A percentile compares a stretch with the other conserved stretches of the same genome.
These are phyloP conservation scores for Cutaneotrichosporon dermatis DNA, from an alignment of 1,284 basidiomycete genomes.

Conservation along the genomic window DNA sequence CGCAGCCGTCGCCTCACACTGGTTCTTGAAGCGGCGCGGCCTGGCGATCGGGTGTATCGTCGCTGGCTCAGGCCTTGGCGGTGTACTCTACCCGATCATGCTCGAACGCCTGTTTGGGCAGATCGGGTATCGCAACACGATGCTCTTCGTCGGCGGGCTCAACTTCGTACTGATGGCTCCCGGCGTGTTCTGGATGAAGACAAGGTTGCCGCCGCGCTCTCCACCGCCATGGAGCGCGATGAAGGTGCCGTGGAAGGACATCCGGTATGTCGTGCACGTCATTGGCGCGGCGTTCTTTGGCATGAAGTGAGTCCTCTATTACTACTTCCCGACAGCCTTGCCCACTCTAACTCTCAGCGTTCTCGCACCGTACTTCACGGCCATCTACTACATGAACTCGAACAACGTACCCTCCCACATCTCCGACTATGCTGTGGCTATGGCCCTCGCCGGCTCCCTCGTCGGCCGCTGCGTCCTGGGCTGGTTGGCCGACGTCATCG, in stretches of 20 bases:
- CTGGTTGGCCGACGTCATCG: constrained; percentile 35
- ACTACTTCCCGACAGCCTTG: neutral
- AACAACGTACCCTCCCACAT: constrained; percentile 26
- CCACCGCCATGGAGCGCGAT: constrained; percentile 34
- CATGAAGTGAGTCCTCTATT: constrained; percentile 28
- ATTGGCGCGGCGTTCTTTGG: constrained; percentile 26
- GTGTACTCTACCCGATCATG: constrained; percentile 44
- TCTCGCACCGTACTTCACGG: constrained; percentile 37
- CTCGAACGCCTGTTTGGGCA: constrained; percentile 32
- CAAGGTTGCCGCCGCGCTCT: constrained; percentile 35
- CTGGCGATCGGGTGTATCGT: constrained; percentile 42
- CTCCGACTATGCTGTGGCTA: constrained; percentile 35
- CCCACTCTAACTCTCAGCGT: constrained; percentile 19
- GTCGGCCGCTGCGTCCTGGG: constrained; percentile 36
- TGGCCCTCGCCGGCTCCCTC: constrained; percentile 39
- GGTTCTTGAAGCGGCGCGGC: constrained; percentile 39
- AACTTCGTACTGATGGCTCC: constrained; percentile 40
- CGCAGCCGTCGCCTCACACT: constrained; percentile 41
- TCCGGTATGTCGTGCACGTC: constrained; percentile 29
- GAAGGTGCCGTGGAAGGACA: constrained; percentile 33
- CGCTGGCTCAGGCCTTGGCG: constrained; percentile 39
- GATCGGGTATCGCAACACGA: constrained; percentile 36
- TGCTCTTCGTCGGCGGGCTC: constrained; percentile 41
- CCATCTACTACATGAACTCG: constrained; percentile 23
- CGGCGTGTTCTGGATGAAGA: constrained; percentile 38